Evolutionary conservation across 2,329 filamentous ascomycete species (phyloP).

Genomic region (Penicillium sp.): DNA sequence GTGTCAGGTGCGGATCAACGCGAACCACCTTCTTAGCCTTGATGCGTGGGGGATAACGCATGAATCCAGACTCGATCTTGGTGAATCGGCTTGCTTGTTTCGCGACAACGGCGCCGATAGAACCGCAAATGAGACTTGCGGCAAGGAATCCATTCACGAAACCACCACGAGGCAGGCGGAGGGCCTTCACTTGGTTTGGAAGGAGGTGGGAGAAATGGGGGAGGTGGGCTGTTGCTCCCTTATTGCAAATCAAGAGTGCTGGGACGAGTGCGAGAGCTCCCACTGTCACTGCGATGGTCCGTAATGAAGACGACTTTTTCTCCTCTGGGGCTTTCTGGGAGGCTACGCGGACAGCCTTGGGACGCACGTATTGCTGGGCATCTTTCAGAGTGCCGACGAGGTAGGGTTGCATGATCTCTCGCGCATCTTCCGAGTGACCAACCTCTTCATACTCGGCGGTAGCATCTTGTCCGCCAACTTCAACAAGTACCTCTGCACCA

Average conservation of each 20-base stretch:
- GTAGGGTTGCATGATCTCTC: constrained; percentile 44
- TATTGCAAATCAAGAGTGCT: constrained; percentile 14
- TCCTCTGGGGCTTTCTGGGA: constrained; percentile 14
- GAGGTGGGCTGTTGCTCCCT: constrained; percentile 1
- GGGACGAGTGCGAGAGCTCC: constrained; percentile 14
- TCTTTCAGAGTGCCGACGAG: constrained; percentile 39
- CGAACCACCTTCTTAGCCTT: constrained; percentile 39
- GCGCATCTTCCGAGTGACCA: constrained; percentile 52
- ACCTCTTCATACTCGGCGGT: constrained; percentile 48
- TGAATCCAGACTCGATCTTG: constrained; percentile 31
- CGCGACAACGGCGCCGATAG: constrained; percentile 16
- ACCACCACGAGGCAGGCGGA: constrained; percentile 19
- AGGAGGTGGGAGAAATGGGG: constrained; percentile 8
- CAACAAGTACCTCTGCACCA: constrained; percentile 46
- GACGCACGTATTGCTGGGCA: constrained; percentile 23
- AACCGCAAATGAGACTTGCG: constrained; percentile 22
- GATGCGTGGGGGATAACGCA: constrained; percentile 41
- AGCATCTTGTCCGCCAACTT: constrained; percentile 47
- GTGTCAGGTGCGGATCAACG: constrained; percentile 42
- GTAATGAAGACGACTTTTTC: constrained; percentile 15
- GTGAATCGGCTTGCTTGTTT: constrained; percentile 23
- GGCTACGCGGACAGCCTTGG: constrained; percentile 28
- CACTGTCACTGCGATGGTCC: constrained; percentile 34
- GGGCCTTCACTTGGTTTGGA: constrained; percentile 4
- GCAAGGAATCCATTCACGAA: constrained; percentile 27